Evolutionary conservation across 768 basidiomycete species (phyloP), one percentile per base, ranked within the genome.

Genomic region (Ephemerocybe angulata): DNA sequence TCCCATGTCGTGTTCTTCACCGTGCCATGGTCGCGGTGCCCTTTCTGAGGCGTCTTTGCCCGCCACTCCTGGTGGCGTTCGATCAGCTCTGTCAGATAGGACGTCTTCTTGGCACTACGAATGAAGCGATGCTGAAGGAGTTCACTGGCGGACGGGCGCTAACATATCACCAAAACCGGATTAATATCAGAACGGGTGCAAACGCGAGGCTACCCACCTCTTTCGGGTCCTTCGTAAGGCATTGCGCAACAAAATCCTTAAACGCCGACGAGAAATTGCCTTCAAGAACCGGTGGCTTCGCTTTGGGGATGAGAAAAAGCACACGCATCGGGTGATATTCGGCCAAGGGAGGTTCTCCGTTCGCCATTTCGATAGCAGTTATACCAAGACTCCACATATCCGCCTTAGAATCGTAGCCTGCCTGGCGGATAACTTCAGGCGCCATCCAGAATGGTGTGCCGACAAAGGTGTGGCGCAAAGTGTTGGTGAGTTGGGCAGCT

Each of bases 271-370:
- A 88, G 67, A 95, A 98, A 22, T 84, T 66, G 1, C 92, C 94
- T 62, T 98, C 96, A 47, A 99, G 76, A 10, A 83, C 80, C 4
- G 97, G 97, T 4, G 97, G 87, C 60, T 93, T 92, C 17, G 95
- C 93, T 72, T 98, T 97, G 2, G 97, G 97, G 58, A 98, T 99
- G 46, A 98, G 78, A 76, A 98, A 98, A 52, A 99, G 79, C 1
- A 99, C 96, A 27, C 97, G 84, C 97, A 98, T 98, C 0, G 95
- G 97, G 65, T 98, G 97, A 68, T 98, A 96, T 68, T 98, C 96
- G 3, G 93, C 90, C 54, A 98, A 72, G 7, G 97, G 97, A 0
- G 97, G 97, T 63, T 98, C 94, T 41, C 97, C 97, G 63, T 91
- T 93, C 2, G 96, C 95, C 87, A 99, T 88, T 76, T 98, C 96